Evolutionary conservation across 495 filamentous ascomycete species (phyloP), one percentile per base, ranked within the genome.

Genomic region (Viridothelium virens): DNA sequence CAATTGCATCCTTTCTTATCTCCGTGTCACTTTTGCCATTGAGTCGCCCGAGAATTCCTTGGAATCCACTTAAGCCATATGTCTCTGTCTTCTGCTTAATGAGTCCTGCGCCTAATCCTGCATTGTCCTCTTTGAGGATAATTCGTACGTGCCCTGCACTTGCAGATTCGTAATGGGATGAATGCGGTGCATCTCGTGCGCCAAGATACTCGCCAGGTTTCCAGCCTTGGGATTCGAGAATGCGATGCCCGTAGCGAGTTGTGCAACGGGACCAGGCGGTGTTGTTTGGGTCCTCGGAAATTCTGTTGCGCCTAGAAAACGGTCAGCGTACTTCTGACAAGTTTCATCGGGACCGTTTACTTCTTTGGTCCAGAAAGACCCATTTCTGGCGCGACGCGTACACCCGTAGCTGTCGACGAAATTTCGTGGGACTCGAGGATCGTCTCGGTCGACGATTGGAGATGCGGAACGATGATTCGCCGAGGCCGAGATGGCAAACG

Each of bases 201-300:
- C 93, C 94, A 37, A 98, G 83, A 62, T 83, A 87, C 66, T 84
- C 80, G 34, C 93, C 93, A 0, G 93, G 93, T 56, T 84, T 84
- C 93, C 93, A 98, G 59, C 93, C 93, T 71, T 96, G 91, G 1
- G 86, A 80, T 63, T 87, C 85, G 68, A 98, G 85, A 64, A 97
- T 89, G 70, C 83, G 86, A 74, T 96, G 92, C 70, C 93, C 93
- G 72, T 91, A 97, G 61, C 85, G 84, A 56, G 83, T 80, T 67
- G 90, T 91, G 70, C 91, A 88, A 67, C 86, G 87, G 59, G 88
- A 84, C 93, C 93, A 98, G 78, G 84, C 84, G 38, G 90, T 96
- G 74, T 97, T 97, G 75, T 96, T 96, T 14, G 93, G 93, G 78
- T 98, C 93, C 71, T 87, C 78, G 61, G 90, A 88, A 62, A 97